Percentiles rank a stretch among this genome's conserved stretches.
phyloP scores from a whole-genome alignment of 495 filamentous ascomycete species.

The Penicillium manginii region DNA sequence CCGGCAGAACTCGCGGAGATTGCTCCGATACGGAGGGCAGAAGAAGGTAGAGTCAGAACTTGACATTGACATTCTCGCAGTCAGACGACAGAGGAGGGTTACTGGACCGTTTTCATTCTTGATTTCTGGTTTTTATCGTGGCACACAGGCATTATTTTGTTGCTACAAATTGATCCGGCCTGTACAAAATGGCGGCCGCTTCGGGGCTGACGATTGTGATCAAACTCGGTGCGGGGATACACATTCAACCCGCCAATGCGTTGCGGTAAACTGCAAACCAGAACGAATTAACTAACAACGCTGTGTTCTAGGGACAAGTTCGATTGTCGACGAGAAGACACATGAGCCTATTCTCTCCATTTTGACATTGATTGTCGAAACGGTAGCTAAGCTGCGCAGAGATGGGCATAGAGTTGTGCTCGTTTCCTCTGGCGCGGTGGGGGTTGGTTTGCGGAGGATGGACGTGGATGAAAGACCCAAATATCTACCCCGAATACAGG shows the following conservation, averaged over 20 bases:
- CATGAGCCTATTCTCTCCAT: conserved; percentile 95
- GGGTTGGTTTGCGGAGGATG: conserved; percentile 87
- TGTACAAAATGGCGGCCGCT: conserved; percentile 25
- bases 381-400: conserved; percentile 78
- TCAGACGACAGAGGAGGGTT: too few relatives aligned
- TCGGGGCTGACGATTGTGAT: conserved; percentile 77
- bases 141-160: background rate
- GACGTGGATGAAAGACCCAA: conserved; percentile 88
- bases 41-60: too few relatives aligned
- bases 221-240: conserved; percentile 76
- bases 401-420: conserved; percentile 94
- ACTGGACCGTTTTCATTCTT: background rate
- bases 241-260: conserved; percentile 2
- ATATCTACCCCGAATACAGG: conserved; percentile 82
- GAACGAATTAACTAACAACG: conserved; percentile 15
- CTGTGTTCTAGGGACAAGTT: conserved; percentile 77
- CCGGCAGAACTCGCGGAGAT: conserved; percentile 34
- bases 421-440: conserved; percentile 96
- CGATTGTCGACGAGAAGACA: conserved; percentile 95
- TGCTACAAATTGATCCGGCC: background rate
- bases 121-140: conserved; percentile 8
- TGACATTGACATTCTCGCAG: too few relatives aligned
- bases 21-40: conserved; percentile 7
- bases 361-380: conserved; percentile 88
- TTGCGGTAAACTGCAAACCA: conserved; percentile 5